Base-by-base conservation (phyloP, 1,284 basidiomycete species). In the Ustilago nuda region DNA sequence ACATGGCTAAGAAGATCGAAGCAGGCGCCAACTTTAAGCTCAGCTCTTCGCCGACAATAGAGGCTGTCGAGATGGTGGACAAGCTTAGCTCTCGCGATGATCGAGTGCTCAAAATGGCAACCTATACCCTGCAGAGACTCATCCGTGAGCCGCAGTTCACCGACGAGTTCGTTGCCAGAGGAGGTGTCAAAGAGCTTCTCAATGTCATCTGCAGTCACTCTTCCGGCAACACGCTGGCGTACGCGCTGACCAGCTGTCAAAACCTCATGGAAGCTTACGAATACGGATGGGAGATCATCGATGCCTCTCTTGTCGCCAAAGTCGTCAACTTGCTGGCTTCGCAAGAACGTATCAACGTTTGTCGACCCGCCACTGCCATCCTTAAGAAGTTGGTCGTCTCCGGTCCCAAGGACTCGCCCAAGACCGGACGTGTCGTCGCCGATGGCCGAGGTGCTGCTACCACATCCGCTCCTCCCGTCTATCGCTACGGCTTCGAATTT, bases 291-390 rank as follows among this genome's bases (percentile, higher is more conserved):
- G 89, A 90, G 2, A 88, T 88, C 32, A 89, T 95, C 13, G 90
- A 91, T 75, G 88, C 90, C 57, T 85, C 86, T 13, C 94, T 96
- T 85, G 92, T 95, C 66, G 89, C 90, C 78, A 90, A 89, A 81
- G 82, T 97, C 48, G 93, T 96, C 30, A 89, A 91, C 76, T 92
- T 95, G 70, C 89, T 97, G 45, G 91, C 71, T 0, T 54, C 61
- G 0, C 70, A 78, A 41, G 82, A 83, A 56, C 68, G 82, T 30
- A 83, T 95, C 88, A 99, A 99, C 78, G 92, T 98, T 74, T 93
- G 94, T 79, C 91, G 95, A n/a, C 95, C 95, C 12, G 94, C 95
- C 1, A 97, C 94, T n/a, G 92, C 93, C 51, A 95, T 96, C 66
- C 89, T 96, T 68, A 93, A 94, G 87, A 92, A 92, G 78, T 89